phyloP scores from a whole-genome alignment of 1,284 basidiomycete species.

The Irpex sp. region DNA sequence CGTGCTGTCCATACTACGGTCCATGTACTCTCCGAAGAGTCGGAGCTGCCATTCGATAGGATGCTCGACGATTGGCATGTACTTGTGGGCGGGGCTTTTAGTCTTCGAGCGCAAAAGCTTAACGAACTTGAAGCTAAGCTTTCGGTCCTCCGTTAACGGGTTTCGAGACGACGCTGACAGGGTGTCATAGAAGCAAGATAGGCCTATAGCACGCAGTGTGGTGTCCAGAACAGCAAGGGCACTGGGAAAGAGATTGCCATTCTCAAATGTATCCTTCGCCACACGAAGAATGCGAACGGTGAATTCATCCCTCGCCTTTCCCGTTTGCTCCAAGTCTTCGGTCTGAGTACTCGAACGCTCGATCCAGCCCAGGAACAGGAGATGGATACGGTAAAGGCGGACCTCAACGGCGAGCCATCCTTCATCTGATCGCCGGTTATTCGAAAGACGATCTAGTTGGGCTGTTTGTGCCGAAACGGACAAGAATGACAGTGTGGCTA shows the following conservation, averaged over 20 bases:
- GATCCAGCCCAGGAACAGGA: slow-evolving; percentile 51
- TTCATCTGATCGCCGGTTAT: slow-evolving; percentile 39
- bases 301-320: slow-evolving; percentile 39
- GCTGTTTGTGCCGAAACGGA: slow-evolving; percentile 27
- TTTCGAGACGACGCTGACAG: slow-evolving; percentile 20
- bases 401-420: slow-evolving; percentile 47
- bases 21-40: slow-evolving; percentile 70
- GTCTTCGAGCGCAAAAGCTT: slow-evolving; percentile 48
- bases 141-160: slow-evolving; percentile 29
- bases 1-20: slow-evolving; percentile 62
- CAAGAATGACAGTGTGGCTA: slow-evolving; percentile 32
- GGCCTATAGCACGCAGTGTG: slow-evolving; percentile 43
- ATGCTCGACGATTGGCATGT: slow-evolving; percentile 55
- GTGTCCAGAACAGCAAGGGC: slow-evolving; percentile 34
- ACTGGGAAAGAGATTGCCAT: slow-evolving; percentile 33
- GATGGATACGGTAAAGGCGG: slow-evolving; percentile 47
- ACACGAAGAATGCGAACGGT: slow-evolving; percentile 42
- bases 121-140: slow-evolving; percentile 50
- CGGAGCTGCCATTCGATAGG: slow-evolving; percentile 63
- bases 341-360: slow-evolving; percentile 30
- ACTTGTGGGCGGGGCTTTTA: slow-evolving; percentile 38
- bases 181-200: slow-evolving; percentile 34
- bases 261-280: slow-evolving; percentile 41
- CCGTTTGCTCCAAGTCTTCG: slow-evolving; percentile 31
- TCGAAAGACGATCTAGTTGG: slow-evolving; percentile 34